A percentile compares a stretch with the other conserved stretches of the same genome.
phyloP scores from a whole-genome alignment of 1,284 basidiomycete species.

The Ceratobasidium sp. region DNA sequence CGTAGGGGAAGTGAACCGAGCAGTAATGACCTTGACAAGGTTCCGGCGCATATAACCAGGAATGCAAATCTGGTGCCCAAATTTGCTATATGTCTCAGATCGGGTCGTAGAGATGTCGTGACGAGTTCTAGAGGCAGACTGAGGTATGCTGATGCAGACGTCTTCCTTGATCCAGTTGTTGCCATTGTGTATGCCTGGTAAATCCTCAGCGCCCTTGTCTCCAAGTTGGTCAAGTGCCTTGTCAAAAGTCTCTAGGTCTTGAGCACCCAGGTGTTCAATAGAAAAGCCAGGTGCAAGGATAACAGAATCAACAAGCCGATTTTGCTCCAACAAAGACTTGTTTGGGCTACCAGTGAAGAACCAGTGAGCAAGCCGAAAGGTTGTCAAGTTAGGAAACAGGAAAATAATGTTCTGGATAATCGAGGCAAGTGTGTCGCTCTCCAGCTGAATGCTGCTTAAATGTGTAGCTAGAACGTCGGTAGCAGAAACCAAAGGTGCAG shows the following conservation, averaged over 20 bases:
- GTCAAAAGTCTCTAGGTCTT: background rate
- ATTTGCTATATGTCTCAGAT: constrained; percentile 1
- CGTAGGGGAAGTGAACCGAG: background rate
- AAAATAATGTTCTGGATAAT: background rate
- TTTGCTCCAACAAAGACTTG: background rate
- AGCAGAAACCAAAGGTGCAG: background rate
- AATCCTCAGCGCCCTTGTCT: background rate
- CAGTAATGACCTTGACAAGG: background rate
- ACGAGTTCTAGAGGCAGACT: background rate
- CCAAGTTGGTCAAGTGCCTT: background rate
- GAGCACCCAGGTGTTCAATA: background rate
- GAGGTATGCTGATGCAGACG: constrained; percentile 9
- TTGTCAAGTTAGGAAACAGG: background rate
- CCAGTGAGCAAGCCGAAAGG: constrained; percentile 3
- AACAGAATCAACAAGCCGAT: constrained; percentile 1
- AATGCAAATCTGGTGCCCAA: background rate
- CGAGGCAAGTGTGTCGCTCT: background rate
- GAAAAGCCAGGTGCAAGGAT: background rate
- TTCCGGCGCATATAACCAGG: background rate
- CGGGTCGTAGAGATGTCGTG: background rate
- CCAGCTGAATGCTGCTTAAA: background rate
- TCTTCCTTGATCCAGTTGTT: background rate
- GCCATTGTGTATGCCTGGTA: background rate
- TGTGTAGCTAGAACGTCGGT: no score
- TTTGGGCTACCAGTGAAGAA: background rate